phyloP scores from a whole-genome alignment of 129 eudicot species.

The Centella asiatica region DNA sequence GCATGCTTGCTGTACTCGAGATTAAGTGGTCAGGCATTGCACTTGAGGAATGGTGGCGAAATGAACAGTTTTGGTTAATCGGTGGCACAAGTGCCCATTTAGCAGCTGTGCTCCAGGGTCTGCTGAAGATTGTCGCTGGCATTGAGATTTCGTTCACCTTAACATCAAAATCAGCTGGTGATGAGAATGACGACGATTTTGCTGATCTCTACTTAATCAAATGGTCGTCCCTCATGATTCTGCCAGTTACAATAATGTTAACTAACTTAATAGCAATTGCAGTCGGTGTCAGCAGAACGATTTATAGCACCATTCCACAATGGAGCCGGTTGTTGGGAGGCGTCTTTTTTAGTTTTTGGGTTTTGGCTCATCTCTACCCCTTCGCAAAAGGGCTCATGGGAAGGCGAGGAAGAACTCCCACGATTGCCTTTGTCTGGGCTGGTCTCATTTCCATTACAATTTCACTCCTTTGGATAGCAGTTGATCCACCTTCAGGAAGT shows the following conservation, averaged over 20 bases:
- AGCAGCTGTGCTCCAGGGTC: slow-evolving; percentile 61
- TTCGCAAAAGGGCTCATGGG: slow-evolving; percentile 79
- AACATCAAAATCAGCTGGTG: slow-evolving; percentile 63
- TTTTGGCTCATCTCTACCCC: slow-evolving; percentile 60
- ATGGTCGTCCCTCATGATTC: slow-evolving; percentile 57
- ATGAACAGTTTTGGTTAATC: slow-evolving; percentile 60
- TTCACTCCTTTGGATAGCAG: slow-evolving; percentile 10
- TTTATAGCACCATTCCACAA: slow-evolving; percentile 54
- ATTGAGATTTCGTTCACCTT: slow-evolving; percentile 55
- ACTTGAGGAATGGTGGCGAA: slow-evolving; percentile 61
- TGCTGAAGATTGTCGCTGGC: slow-evolving; percentile 58
- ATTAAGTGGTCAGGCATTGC: slow-evolving; percentile 64
- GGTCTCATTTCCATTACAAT: slow-evolving; percentile 10
- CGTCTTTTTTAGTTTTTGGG: slow-evolving; percentile 72
- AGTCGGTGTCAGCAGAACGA: slow-evolving; percentile 53
- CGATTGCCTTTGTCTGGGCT: slow-evolving; percentile 57
- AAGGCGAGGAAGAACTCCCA: slow-evolving; percentile 56
- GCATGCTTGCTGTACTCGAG: slow-evolving; percentile 51
- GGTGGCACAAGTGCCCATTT: slow-evolving; percentile 68
- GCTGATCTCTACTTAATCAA: slow-evolving; percentile 53
- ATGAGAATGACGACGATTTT: slow-evolving; percentile 61
- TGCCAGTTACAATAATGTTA: slow-evolving; percentile 51
- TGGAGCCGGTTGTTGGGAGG: slow-evolving; percentile 75
- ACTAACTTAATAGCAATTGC: slow-evolving; percentile 53
- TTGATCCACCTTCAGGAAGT: slow-evolving; percentile 4